These are phyloP conservation scores for Zygosaccharomyces siamensis DNA, from an alignment of 805 yeast species.

Conservation along the genomic window DNA sequence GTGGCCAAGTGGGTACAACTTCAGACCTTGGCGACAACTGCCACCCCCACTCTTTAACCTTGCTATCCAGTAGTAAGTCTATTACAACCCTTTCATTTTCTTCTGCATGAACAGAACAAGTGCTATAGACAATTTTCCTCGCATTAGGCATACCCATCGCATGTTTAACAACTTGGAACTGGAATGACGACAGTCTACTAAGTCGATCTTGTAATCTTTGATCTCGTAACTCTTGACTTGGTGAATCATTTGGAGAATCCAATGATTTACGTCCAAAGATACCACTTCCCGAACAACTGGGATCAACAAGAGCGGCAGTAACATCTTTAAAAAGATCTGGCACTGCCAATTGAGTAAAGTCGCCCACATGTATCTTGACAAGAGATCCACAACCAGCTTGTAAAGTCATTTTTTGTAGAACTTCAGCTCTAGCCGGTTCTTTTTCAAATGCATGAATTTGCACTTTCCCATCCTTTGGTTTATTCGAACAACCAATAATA, in stretches of 20 bases:
- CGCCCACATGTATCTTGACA: conserved; percentile 49
- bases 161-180: conserved; percentile 80
- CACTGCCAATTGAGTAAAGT: conserved; percentile 37
- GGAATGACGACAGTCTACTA: conserved; percentile 75
- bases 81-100: conserved; percentile 93
- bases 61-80: conserved; percentile 62
- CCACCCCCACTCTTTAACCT: conserved; percentile 73
- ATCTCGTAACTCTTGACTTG: conserved; percentile 4
- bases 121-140: conserved; percentile 77
- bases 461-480: conserved; percentile 30
- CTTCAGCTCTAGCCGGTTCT: conserved; percentile 65
- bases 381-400: conserved; percentile 60
- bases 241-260: conserved; percentile 37
- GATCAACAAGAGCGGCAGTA: conserved; percentile 85
- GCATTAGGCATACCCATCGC: conserved; percentile 81
- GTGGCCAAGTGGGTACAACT: conserved; percentile 81
- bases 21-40: conserved; percentile 48
- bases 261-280: conserved; percentile 84
- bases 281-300: conserved; percentile 97
- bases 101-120: conserved; percentile 90
- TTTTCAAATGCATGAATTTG: conserved; percentile 81
- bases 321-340: conserved; percentile 57
- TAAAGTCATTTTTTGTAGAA: conserved; percentile 69
- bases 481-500: conserved; percentile 14
- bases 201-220: conserved; percentile 45